Base-by-base conservation (phyloP, 2,329 filamentous ascomycete species). In the Penicillium janthinellum region DNA sequence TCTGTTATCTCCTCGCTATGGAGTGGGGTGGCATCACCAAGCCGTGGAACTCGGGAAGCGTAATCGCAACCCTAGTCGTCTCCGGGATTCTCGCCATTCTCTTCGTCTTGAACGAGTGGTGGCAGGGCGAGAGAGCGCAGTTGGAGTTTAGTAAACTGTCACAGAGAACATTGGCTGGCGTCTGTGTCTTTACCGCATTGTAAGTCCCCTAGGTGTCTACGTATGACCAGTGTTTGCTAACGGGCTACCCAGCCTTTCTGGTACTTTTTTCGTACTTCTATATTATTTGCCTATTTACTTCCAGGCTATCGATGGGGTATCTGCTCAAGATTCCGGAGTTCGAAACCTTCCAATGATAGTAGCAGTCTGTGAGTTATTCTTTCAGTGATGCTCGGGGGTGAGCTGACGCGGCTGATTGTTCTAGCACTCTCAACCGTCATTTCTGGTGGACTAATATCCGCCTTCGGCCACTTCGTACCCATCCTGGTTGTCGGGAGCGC, bases 231-330 rank as follows among this genome's bases (percentile, higher is more conserved):
- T 4, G 25, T 28, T 28, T 28, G 25, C 25, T 28, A 28, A 28
- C 25, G 25, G 25, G 25, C 25, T 28, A 5, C 25, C 25, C 25
- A 28, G 25, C 25, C 42, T 45, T 45, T n/a, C 65, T 1, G 76
- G 76, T 11, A 51, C 60, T 10, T 78, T 74, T 55, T 74, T 78
- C 59, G 38, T 78, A 12, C 51, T 77, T 2, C 62, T 81, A 7
- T 82, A 81, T 67, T 81, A 79, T 62, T 68, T 82, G 0, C 80
- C 80, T 35, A 79, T 81, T 52, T 82, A 80, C 64, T 82, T 82
- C 68, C 79, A 83, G 62, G 68, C 66, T 7, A 68, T 80, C 42
- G 55, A 67, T 3, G 67, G 68, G 45, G 67, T 68, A 8, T 71
- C 64, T 8, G 70, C 80, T 0, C 66, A 71, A 8, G 54, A 67